These are phyloP conservation scores for Angophora floribunda DNA, from an alignment of 345 rosid genomes.

Conservation along the genomic window DNA sequence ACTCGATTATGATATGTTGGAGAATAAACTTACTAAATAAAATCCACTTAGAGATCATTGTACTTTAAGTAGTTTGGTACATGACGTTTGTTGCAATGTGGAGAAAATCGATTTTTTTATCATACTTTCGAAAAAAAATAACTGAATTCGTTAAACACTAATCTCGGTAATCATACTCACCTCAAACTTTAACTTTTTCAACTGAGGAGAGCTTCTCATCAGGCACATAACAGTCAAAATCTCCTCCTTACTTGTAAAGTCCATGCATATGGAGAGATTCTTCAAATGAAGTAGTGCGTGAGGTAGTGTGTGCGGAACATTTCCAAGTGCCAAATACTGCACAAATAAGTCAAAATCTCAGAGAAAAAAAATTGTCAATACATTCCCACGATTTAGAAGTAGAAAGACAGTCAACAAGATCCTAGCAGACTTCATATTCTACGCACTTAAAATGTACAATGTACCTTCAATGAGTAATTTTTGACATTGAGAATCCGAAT, in stretches of 20 bases:
- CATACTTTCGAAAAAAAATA: too few species aligned
- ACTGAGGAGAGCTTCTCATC: constrained; percentile 43
- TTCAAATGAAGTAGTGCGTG: constrained; percentile 37
- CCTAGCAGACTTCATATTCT: not conserved
- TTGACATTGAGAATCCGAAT: not conserved
- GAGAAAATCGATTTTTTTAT: not conserved
- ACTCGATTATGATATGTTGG: not conserved
- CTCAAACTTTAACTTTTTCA: not conserved
- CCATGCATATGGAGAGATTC: constrained; percentile 41
- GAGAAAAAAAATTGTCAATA: too few species aligned
- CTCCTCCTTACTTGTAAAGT: constrained; percentile 46
- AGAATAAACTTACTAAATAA: not conserved
- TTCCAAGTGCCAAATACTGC: constrained; percentile 21
- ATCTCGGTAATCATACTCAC: not conserved
- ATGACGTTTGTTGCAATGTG: not conserved
- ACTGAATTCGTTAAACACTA: not conserved
- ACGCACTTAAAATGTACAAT: not conserved
- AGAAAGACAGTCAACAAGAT: rapidly evolving
- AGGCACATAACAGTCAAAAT: constrained; percentile 42
- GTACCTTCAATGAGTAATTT: not conserved
- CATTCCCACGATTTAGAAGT: not conserved
- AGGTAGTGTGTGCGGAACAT: constrained; percentile 21
- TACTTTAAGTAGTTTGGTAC: not conserved
- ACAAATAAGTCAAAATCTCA: not conserved
- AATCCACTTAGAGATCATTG: too few species aligned